Base-by-base conservation (phyloP, 768 basidiomycete genomes). In the Holtermanniella nyarrowii region DNA sequence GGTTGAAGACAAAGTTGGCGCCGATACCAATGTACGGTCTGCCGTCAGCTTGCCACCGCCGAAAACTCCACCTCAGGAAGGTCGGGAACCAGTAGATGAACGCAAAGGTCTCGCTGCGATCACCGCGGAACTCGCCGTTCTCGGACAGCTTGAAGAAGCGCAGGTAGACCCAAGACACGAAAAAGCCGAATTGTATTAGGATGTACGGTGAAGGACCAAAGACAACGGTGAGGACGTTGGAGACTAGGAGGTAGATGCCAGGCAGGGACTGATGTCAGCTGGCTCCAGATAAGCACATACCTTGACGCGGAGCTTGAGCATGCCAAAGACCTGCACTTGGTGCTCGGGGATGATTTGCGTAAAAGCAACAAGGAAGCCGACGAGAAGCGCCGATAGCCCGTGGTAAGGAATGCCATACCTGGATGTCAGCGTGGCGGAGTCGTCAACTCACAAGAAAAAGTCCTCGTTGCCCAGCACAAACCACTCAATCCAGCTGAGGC, bases 341-440 rank as follows among this genome's bases (percentile, higher is more conserved):
- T 99, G 91, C 72, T 99, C 95, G 26, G 93, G 93, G 60, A 97
- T 97, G 49, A 95, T 73, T 71, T 99, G 95, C 3, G 91, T 97
- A 73, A 96, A 96, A 4, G 91, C 93, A 49, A 99, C 95, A 27
- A 99, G 76, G 55, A 91, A 76, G 2, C 83, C 84, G 46, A 83
- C 83, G 63, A 95, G 88, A 18, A 99, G 76, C 4, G 88, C 85
- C 79, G 86, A 88, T 72, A 90, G 85, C 41, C 95, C 95, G 63
- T 86, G 88, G 67, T 93, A 95, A 42, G 79, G 76, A 79, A 87
- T 84, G 31, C 83, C 87, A 72, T 85, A 88, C 42, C 93, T 95
- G 54, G 16, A 4, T 31, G 31, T 52, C 14, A 10, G 20, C 39
- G 44, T 21, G 7, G 25, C 18, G 11, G 47, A 5, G 39, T 2